Evolutionary conservation across 306 rosid species (phyloP), one percentile per base, ranked within the genome.

Genomic region (Pyrus bretschneideri): DNA sequence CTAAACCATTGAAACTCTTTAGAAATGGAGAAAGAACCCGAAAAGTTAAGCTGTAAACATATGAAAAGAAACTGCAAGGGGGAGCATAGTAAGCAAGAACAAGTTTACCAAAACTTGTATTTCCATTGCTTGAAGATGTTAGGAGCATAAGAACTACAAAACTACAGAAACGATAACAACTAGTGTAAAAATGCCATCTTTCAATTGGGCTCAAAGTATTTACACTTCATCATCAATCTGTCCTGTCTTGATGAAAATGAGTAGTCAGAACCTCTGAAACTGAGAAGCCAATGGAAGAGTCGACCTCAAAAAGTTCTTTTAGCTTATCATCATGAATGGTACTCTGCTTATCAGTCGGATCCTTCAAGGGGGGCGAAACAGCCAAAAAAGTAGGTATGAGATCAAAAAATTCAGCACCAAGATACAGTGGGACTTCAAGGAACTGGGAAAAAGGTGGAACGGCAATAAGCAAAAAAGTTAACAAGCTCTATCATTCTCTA

Each of bases 161-260:
- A 7, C 79, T 71, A 42, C 15, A 35, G 30, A 57, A 13, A 54
- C 30, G 65, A 40, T 42, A 70, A 42, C 21, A 68, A 62, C 59
- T 38, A 33, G 81, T 71, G 63, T 72, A 71, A 76, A 83, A 83
- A 66, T 49, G 78, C 74, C 83, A 23, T 55, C 51, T 40, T 69
- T n/a, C 49, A 78, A 2, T 61, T 42, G 69, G 79, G 73, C 73
- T 31, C 81, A 23, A 25, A 68, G 30, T 67, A 25, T 79, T 58
- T 83, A 79, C 80, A 83, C 76, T 58, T 22, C 31, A 14, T 46
- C 64, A 70, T 51, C 60, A n/a, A 58, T 62, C 55, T 68, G 58
- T 62, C 67, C 79, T 40, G 74, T 15, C 70, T 76, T 72, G 74
- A 67, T 59, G 59, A 76, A 15, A 76, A 71, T 83, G 67, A 35